Evolutionary conservation across 805 yeast genomes (phyloP).

Genomic region (Hanseniaspora nectarophila): DNA sequence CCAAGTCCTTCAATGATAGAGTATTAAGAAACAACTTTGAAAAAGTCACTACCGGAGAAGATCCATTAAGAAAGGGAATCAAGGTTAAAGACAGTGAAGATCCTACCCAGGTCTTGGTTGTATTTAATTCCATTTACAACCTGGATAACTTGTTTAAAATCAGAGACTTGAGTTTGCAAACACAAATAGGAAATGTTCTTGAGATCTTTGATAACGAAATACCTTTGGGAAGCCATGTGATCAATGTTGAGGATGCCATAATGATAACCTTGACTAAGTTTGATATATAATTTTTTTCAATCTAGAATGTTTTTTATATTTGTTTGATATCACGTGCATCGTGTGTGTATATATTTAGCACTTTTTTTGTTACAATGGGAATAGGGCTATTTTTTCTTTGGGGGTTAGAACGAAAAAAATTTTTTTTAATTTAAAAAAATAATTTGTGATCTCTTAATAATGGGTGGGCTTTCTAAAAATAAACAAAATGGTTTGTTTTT

Average conservation of each 20-base stretch:
- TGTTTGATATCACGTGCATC: neutral
- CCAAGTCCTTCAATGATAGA: slow-evolving; percentile 24
- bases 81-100: slow-evolving; percentile 10
- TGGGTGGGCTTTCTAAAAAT: no score
- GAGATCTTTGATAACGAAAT: slow-evolving; percentile 61
- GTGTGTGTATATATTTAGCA: neutral
- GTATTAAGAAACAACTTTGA: slow-evolving; percentile 22
- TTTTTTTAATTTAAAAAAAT: no score
- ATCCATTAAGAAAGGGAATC: neutral
- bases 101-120: slow-evolving; percentile 34
- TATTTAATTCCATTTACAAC: slow-evolving; percentile 55
- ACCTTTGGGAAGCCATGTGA: slow-evolving; percentile 3
- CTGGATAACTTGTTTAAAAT: slow-evolving; percentile 40
- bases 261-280: slow-evolving; percentile 42
- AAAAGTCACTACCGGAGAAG: slow-evolving; percentile 18
- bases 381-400: no score
- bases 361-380: no score
- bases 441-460: no score
- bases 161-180: slow-evolving; percentile 41
- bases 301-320: no score
- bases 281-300: neutral
- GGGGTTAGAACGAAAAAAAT: no score
- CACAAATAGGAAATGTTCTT: slow-evolving; percentile 37
- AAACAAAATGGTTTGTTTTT: no score
- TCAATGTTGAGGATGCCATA: slow-evolving; percentile 58